Percentiles rank a stretch among this genome's conserved stretches.
Evolutionary conservation across 1,284 basidiomycete species (phyloP).

Genomic region (Albatrellus sp.): DNA sequence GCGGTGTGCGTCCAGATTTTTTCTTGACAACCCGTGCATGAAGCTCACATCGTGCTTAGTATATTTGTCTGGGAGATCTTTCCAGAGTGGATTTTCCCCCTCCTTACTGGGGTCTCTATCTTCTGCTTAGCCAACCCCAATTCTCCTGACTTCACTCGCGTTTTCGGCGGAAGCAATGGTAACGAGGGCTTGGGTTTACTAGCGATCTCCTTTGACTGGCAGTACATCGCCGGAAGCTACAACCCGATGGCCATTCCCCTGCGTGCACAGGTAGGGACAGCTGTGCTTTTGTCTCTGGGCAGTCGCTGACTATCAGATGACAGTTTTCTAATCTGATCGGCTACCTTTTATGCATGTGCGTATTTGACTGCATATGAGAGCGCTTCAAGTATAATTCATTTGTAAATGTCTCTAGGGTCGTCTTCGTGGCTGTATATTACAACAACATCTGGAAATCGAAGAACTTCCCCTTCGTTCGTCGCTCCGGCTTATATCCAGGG

Average conservation of each 20-base stretch:
- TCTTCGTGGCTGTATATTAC: constrained; percentile 7
- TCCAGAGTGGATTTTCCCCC: constrained; percentile 38
- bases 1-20: constrained; percentile 17
- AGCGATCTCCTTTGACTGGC: constrained; percentile 47
- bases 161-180: constrained; percentile 51
- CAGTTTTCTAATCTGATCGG: constrained; percentile 8
- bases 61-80: constrained; percentile 25
- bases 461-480: constrained; percentile 29
- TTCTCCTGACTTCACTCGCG: constrained; percentile 32
- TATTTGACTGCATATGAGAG: not conserved
- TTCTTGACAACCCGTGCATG: not conserved
- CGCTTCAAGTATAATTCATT: not conserved
- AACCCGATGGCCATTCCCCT: constrained; percentile 9
- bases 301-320: not conserved
- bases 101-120: constrained; percentile 36
- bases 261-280: constrained; percentile 2
- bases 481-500: not conserved
- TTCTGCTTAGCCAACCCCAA: constrained; percentile 46
- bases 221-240: constrained; percentile 7
- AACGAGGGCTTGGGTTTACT: constrained; percentile 44
- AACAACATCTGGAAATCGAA: constrained; percentile 29
- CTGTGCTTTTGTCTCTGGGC: no score
- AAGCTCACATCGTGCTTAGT: constrained; percentile 1
- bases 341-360: constrained; percentile 9
- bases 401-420: not conserved